Evolutionary conservation across 202 grass and related monocot genomes (phyloP).

Genomic region (Miscanthus sacchariflorus): DNA sequence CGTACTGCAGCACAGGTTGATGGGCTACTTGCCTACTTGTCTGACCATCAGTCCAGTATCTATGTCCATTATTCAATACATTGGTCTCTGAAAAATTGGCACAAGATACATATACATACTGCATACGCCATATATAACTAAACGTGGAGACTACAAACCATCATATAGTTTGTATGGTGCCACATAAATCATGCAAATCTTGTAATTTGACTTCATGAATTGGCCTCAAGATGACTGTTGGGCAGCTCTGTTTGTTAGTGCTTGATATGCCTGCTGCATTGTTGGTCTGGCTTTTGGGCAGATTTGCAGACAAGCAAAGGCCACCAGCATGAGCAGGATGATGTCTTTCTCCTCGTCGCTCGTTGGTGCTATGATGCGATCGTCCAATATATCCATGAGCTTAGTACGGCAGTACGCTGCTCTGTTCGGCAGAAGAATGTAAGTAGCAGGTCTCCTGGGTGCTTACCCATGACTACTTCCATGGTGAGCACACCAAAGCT

Average conservation of each 20-base stretch:
- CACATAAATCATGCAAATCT: constrained; percentile 18
- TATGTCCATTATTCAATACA: neutral
- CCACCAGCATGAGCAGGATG: neutral
- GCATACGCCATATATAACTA: neutral
- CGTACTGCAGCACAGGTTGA: no score
- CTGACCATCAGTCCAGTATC: neutral
- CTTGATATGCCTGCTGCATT: constrained; percentile 42
- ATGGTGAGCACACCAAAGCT: neutral
- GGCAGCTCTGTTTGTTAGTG: neutral
- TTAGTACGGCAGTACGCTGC: no score
- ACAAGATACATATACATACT: neutral
- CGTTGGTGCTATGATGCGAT: neutral
- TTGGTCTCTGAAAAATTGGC: neutral
- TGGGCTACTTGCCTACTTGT: neutral
- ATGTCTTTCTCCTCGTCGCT: no score
- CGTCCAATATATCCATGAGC: constrained; percentile 39
- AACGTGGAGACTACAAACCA: neutral
- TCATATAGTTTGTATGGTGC: constrained; percentile 30
- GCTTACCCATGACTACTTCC: constrained; percentile 39
- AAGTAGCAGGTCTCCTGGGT: constrained; percentile 29
- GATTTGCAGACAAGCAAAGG: constrained; percentile 33
- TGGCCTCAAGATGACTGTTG: neutral
- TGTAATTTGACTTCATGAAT: constrained; percentile 31
- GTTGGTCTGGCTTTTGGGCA: constrained; percentile 23
- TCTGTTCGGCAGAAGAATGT: constrained; percentile 46